Conservation (phyloP, 768 basidiomycete species). For the Epithele typhae region DNA sequence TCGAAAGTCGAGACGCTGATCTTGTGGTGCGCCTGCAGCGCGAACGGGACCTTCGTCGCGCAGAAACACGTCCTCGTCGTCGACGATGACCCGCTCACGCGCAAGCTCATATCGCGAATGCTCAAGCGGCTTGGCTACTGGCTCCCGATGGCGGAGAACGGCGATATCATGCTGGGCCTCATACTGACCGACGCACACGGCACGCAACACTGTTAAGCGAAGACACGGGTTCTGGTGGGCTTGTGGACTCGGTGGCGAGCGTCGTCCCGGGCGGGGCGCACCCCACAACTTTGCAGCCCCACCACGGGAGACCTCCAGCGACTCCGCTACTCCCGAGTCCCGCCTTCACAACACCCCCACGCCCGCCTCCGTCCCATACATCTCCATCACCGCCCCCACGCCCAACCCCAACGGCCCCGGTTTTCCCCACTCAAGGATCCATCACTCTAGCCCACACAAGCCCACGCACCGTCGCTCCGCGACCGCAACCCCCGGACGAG, state of each 20-base stretch:
- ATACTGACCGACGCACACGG: slow-evolving; percentile 40
- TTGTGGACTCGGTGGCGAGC: not conserved
- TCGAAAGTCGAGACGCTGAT: not conserved
- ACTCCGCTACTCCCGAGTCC: too few species aligned
- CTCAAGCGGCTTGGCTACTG: slow-evolving; percentile 73
- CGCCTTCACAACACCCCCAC: too few species aligned
- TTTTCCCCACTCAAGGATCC: too few species aligned
- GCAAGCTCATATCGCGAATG: slow-evolving; percentile 76
- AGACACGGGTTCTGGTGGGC: slow-evolving; percentile 31
- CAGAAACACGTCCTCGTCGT: slow-evolving; percentile 71
- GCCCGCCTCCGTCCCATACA: too few species aligned
- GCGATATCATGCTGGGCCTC: slow-evolving; percentile 70
- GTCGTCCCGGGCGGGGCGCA: slow-evolving; percentile 16
- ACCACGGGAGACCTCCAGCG: slow-evolving; percentile 91
- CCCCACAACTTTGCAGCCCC: slow-evolving; percentile 48
- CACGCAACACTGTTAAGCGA: slow-evolving; percentile 25
- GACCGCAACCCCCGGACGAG: too few species aligned
- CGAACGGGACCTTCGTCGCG: slow-evolving; percentile 31
- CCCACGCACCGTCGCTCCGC: too few species aligned
- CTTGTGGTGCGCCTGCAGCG: slow-evolving; percentile 28
- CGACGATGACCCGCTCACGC: slow-evolving; percentile 78
- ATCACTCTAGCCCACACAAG: too few species aligned
- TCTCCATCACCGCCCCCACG: too few species aligned
- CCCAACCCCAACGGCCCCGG: too few species aligned
- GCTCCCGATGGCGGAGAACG: slow-evolving; percentile 83